A percentile compares a stretch with the other conserved stretches of the same genome.
phyloP scores from a whole-genome alignment of 2,329 filamentous ascomycete genomes.

The Westerdykella ornata region DNA sequence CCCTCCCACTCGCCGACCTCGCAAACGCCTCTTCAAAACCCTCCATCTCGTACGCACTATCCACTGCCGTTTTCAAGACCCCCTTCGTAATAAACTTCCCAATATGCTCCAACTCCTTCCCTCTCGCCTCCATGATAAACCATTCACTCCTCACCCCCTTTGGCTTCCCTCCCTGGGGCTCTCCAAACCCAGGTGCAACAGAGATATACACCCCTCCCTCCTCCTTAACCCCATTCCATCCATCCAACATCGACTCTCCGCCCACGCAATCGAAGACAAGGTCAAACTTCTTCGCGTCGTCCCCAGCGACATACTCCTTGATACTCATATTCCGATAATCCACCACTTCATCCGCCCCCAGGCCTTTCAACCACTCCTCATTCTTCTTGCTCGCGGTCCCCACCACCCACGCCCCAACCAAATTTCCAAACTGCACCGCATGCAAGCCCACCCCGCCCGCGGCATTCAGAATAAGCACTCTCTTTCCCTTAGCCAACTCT shows the following conservation, averaged over 20 bases:
- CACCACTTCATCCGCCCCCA: conserved; percentile 41
- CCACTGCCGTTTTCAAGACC: conserved; percentile 33
- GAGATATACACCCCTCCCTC: conserved; percentile 34
- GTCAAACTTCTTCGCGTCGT: conserved; percentile 25
- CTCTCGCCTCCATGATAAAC: conserved; percentile 40
- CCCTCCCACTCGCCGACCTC: conserved; percentile 36
- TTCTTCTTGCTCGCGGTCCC: conserved; percentile 37
- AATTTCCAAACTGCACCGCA: conserved; percentile 39
- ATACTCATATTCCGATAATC: conserved; percentile 36
- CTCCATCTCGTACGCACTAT: conserved; percentile 41
- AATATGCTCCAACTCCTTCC: conserved; percentile 35
- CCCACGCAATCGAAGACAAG: conserved; percentile 44
- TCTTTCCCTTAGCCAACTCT: conserved; percentile 22
- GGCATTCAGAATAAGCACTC: conserved; percentile 37
- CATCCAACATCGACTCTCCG: conserved; percentile 37
- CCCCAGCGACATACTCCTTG: conserved; percentile 25
- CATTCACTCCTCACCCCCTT: conserved; percentile 34
- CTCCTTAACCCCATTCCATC: conserved; percentile 39
- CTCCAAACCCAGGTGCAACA: conserved; percentile 27
- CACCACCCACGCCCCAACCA: conserved; percentile 37
- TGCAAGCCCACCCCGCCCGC: conserved; percentile 42
- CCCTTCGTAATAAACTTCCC: conserved; percentile 38
- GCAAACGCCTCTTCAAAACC: conserved; percentile 39
- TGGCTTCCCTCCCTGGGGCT: conserved; percentile 25
- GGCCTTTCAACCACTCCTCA: conserved; percentile 30